Percentiles rank a stretch among this genome's conserved stretches.
Evolutionary conservation across 768 basidiomycete species (phyloP).

Genomic region (Fibroporia radiculosa): DNA sequence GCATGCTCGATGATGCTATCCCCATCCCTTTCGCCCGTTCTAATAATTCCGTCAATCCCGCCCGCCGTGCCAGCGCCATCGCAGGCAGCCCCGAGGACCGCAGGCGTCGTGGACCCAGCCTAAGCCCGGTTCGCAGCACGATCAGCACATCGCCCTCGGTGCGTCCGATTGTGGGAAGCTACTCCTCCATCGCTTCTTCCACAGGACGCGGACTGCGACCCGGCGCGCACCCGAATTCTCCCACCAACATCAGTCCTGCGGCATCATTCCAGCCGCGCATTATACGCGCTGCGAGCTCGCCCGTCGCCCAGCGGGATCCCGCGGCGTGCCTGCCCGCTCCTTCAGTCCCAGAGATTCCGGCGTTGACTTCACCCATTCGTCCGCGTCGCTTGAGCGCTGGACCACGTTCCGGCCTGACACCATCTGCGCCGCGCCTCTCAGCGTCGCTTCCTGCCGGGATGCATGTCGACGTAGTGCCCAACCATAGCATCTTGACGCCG

Average conservation of each 20-base stretch:
- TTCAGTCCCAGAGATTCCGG: constrained; percentile 34
- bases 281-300: constrained; percentile 47
- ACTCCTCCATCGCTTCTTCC: constrained; percentile 11
- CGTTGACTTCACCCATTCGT: constrained; percentile 36
- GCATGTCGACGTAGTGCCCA: too few relatives aligned
- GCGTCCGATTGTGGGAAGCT: constrained; percentile 14
- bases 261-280: constrained; percentile 44
- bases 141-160: constrained; percentile 2
- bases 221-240: constrained; percentile 1
- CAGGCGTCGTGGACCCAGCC: constrained; percentile 1
- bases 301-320: constrained; percentile 20
- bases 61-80: constrained; percentile 7
- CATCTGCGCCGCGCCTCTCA: not conserved
- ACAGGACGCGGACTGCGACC: not conserved
- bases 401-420: constrained; percentile 6
- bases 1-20: constrained; percentile 59
- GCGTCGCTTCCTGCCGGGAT: not conserved
- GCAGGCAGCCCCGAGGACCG: constrained; percentile 5
- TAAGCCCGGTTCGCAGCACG: constrained; percentile 2
- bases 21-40: constrained; percentile 42
- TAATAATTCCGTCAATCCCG: constrained; percentile 5
- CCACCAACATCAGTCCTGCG: constrained; percentile 4
- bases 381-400: constrained; percentile 39
- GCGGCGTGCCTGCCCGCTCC: constrained; percentile 24
- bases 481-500: too few relatives aligned